phyloP scores from a whole-genome alignment of 345 rosid species.

The Heritiera littoralis region DNA sequence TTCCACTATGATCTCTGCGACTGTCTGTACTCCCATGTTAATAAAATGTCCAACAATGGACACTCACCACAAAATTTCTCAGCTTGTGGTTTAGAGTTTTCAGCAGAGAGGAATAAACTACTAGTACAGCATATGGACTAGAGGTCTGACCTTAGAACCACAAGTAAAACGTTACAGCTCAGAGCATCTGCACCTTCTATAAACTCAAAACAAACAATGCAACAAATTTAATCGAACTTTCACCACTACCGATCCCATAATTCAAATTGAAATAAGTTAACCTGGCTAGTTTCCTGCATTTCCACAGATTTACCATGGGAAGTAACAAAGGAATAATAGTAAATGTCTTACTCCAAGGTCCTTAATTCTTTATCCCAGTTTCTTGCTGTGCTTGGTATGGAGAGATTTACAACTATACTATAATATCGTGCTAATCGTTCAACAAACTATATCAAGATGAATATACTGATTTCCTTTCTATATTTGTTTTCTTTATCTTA shows the following conservation, averaged over 20 bases:
- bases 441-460: conserved; percentile 25
- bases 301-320: conserved; percentile 1
- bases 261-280: background rate
- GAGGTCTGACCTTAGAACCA: too few relatives aligned
- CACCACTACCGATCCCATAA: background rate
- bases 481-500: conserved; percentile 23
- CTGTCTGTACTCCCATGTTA: too few relatives aligned
- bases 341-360: conserved; percentile 17
- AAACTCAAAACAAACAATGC: background rate
- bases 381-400: conserved; percentile 4
- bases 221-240: too few relatives aligned
- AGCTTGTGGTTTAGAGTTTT: too few relatives aligned
- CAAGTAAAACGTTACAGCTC: too few relatives aligned
- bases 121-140: too few relatives aligned
- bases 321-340: background rate
- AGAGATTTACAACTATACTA: background rate
- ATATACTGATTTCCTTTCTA: conserved; percentile 19
- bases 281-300: conserved; percentile 8
- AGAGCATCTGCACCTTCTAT: too few relatives aligned
- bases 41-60: too few relatives aligned
- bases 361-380: conserved; percentile 10
- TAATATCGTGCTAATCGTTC: background rate
- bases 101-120: too few relatives aligned
- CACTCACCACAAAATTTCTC: too few relatives aligned
- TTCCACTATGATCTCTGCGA: too few relatives aligned